phyloP scores from a whole-genome alignment of 1,284 basidiomycete species.

The Ganoderma multipileum region DNA sequence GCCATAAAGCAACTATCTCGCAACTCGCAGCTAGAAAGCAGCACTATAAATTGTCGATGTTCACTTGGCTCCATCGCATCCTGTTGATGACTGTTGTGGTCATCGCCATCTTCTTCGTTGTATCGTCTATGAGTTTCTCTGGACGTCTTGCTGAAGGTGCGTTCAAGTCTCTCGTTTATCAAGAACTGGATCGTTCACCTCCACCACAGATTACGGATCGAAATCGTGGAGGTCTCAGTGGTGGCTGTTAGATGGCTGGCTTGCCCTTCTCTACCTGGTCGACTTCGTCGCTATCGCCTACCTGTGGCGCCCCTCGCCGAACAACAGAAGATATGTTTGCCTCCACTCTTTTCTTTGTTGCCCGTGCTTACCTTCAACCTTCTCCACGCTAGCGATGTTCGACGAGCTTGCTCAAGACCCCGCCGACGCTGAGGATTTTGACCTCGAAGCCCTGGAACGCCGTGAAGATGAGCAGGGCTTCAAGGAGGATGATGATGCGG shows the following conservation, averaged over 20 bases:
- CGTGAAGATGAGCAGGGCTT: constrained; percentile 52
- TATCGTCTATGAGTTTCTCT: constrained; percentile 92
- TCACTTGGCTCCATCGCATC: constrained; percentile 86
- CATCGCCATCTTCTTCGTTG: constrained; percentile 90
- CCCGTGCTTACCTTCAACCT: constrained; percentile 44
- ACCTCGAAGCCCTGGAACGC: constrained; percentile 76
- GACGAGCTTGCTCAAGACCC: constrained; percentile 90
- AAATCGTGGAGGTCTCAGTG: constrained; percentile 94
- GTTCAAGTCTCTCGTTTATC: constrained; percentile 17
- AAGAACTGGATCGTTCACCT: background rate
- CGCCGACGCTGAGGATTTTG: constrained; percentile 92
- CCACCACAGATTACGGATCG: constrained; percentile 81
- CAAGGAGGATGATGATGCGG: constrained; percentile 71
- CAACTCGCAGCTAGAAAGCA: constrained; percentile 88
- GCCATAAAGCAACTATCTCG: constrained; percentile 74
- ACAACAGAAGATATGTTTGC: constrained; percentile 85
- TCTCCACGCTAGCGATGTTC: constrained; percentile 76
- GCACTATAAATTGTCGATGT: constrained; percentile 87
- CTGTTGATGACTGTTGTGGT: constrained; percentile 86
- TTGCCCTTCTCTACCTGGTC: constrained; percentile 84
- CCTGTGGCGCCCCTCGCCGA: constrained; percentile 92
- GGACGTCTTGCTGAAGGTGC: constrained; percentile 88
- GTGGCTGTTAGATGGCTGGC: constrained; percentile 97
- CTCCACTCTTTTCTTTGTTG: constrained; percentile 10
- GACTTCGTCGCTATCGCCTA: constrained; percentile 87